Conservation (phyloP, 2,329 filamentous ascomycete genomes). For the Fusarium nodosum region DNA sequence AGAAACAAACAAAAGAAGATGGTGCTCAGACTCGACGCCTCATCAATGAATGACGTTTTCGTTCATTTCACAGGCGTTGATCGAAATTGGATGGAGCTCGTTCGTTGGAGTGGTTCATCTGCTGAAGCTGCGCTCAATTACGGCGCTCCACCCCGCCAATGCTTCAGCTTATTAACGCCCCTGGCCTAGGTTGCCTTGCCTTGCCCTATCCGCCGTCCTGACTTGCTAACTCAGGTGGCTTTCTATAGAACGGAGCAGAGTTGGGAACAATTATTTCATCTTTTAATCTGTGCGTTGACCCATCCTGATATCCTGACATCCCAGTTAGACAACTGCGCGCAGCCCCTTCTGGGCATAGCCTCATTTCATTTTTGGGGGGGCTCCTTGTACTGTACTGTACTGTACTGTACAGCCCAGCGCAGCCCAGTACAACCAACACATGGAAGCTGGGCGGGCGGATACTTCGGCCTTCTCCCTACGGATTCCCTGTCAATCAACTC, state of each 20-base stretch:
- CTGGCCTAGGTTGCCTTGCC: not conserved
- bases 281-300: conserved; percentile 29
- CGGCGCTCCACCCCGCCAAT: conserved; percentile 26
- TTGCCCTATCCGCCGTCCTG: not conserved
- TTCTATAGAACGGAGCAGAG: not conserved
- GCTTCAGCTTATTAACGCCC: conserved; percentile 16
- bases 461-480: conserved; percentile 42
- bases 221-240: not conserved
- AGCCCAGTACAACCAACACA: conserved; percentile 12
- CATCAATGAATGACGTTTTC: conserved; percentile 40
- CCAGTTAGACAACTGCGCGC: conserved; percentile 10
- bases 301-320: conserved; percentile 27
- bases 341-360: conserved; percentile 35
- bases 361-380: conserved; percentile 24
- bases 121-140: conserved; percentile 16
- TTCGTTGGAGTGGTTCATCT: conserved; percentile 17
- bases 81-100: conserved; percentile 33
- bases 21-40: conserved; percentile 35
- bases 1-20: conserved; percentile 24
- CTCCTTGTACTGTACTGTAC: conserved; percentile 7
- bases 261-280: conserved; percentile 21
- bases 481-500: conserved; percentile 42
- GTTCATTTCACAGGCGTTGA: conserved; percentile 41
- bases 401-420: conserved; percentile 15
- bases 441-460: conserved; percentile 35